Conservation (phyloP, 305 asterid genomes). For the Ilex paraguariensis region DNA sequence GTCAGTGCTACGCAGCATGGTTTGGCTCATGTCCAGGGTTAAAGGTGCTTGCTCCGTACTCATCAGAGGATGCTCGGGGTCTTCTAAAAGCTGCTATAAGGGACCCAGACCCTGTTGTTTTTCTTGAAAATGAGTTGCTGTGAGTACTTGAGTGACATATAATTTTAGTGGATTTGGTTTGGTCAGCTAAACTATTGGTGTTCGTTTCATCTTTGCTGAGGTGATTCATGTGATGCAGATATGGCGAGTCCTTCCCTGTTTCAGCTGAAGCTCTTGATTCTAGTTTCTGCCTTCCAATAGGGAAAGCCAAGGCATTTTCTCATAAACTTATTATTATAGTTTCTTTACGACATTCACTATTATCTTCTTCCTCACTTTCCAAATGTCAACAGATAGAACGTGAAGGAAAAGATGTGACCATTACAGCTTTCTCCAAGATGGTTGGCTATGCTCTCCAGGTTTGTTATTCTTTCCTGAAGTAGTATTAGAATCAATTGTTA, state of each 20-base stretch:
- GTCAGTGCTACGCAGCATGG: slow-evolving; percentile 97
- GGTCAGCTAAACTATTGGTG: neutral
- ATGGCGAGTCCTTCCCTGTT: slow-evolving; percentile 90
- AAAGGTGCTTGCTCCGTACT: slow-evolving; percentile 81
- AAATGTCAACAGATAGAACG: slow-evolving; percentile 55
- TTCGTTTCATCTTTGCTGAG: neutral
- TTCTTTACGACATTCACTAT: slow-evolving; percentile 2
- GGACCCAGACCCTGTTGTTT: slow-evolving; percentile 97
- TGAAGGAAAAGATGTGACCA: slow-evolving; percentile 80
- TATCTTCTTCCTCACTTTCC: neutral
- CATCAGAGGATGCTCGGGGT: slow-evolving; percentile 97
- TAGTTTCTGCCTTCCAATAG: slow-evolving; percentile 83
- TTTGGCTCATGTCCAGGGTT: slow-evolving; percentile 79
- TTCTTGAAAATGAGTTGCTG: slow-evolving; percentile 94
- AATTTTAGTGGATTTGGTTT: neutral
- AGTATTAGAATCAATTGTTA: no score
- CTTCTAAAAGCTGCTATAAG: slow-evolving; percentile 94
- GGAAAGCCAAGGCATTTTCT: slow-evolving; percentile 79
- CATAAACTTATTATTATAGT: slow-evolving; percentile 5
- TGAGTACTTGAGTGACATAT: slow-evolving; percentile 21
- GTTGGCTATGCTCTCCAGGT: slow-evolving; percentile 96
- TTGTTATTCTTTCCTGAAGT: slow-evolving; percentile 14
- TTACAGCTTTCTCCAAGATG: slow-evolving; percentile 84
- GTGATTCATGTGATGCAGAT: slow-evolving; percentile 35
- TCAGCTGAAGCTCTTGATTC: slow-evolving; percentile 87